Evolutionary conservation across 371 early-diverging fungal genomes (phyloP).

Genomic region (Rhizopus arrhizus): DNA sequence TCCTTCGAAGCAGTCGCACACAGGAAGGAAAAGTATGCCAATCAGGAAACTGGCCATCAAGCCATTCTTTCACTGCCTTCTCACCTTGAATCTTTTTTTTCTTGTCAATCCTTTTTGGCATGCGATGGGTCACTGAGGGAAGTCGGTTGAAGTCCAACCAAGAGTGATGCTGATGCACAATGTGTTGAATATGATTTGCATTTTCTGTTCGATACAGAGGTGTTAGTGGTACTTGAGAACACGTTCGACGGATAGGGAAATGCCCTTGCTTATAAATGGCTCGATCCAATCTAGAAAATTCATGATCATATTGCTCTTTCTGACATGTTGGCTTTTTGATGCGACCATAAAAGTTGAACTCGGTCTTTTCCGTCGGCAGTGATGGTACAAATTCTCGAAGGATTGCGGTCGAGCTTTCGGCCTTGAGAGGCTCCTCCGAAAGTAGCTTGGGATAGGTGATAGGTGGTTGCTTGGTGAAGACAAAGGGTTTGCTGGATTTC

Average conservation of each 20-base stretch:
- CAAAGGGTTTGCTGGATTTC: neutral
- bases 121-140: too few relatives aligned
- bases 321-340: neutral
- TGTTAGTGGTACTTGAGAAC: neutral
- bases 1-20: neutral
- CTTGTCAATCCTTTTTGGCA: neutral
- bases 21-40: slow-evolving; percentile 24
- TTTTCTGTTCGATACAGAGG: neutral
- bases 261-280: slow-evolving; percentile 6
- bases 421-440: neutral
- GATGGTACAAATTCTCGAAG: neutral
- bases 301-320: slow-evolving; percentile 2
- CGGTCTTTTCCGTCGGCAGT: neutral
- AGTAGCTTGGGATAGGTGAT: neutral
- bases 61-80: neutral
- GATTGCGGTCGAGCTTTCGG: neutral
- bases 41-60: slow-evolving; percentile 16
- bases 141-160: too few relatives aligned
- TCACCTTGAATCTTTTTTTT: neutral
- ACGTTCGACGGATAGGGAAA: neutral
- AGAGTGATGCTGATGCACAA: neutral
- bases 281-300: slow-evolving; percentile 16
- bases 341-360: slow-evolving; percentile 7
- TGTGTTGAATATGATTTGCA: neutral
- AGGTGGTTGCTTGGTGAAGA: neutral